phyloP scores from a whole-genome alignment of 1,139 yeast genomes.

The Hanseniaspora gamundiae region DNA sequence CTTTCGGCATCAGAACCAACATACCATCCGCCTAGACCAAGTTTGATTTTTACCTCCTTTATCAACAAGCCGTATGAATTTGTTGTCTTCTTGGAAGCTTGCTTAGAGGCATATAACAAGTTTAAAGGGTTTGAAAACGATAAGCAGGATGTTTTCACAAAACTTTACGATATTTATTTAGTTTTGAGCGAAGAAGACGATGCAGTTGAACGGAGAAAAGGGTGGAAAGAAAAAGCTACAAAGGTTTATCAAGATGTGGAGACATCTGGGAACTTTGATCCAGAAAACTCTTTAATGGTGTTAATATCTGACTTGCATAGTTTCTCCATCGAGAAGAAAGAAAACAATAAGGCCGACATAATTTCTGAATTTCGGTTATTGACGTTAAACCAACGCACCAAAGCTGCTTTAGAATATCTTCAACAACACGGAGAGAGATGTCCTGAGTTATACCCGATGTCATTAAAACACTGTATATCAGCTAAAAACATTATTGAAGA shows the following conservation, averaged over 20 bases:
- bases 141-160: conserved; percentile 57
- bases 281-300: conserved; percentile 47
- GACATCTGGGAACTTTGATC: conserved; percentile 7
- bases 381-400: conserved; percentile 45
- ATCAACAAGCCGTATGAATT: conserved; percentile 76
- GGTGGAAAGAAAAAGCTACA: conserved; percentile 60
- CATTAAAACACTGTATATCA: conserved; percentile 55
- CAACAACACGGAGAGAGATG: conserved; percentile 48
- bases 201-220: conserved; percentile 26
- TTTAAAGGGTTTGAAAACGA: conserved; percentile 64
- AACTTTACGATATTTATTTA: conserved; percentile 73
- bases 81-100: conserved; percentile 89
- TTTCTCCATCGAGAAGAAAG: conserved; percentile 35
- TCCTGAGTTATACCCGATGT: conserved; percentile 54
- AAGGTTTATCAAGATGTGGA: conserved; percentile 35
- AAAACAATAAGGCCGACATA: conserved; percentile 27
- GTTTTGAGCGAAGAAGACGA: conserved; percentile 38
- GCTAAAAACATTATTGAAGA: conserved; percentile 38
- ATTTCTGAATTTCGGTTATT: conserved; percentile 56
- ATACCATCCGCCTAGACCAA: conserved; percentile 85
- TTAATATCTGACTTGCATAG: conserved; percentile 56
- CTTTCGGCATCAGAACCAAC: conserved; percentile 38
- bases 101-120: conserved; percentile 50
- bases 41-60: conserved; percentile 77
- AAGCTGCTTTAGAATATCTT: conserved; percentile 44